Evolutionary conservation across 768 basidiomycete genomes (phyloP), one percentile per base, ranked within the genome.

Genomic region (Boletus subparvulus): DNA sequence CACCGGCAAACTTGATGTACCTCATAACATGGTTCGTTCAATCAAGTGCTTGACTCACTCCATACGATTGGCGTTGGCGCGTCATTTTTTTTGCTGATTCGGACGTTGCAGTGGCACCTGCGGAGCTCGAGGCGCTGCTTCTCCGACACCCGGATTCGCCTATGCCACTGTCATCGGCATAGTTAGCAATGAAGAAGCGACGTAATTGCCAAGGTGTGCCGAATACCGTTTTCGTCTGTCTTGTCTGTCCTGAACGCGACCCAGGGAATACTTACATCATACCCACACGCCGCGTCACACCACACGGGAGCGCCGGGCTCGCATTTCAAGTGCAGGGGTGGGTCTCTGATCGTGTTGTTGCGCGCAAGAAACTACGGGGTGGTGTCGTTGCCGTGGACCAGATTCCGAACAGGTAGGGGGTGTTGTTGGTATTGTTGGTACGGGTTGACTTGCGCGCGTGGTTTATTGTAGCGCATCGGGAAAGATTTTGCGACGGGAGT

Each of bases 131-230:
- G 64, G 81, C 83, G 30, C 74, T 92, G 0, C 79, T 94, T 0
- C 73, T 94, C 16, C 82, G 82, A 6, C 88, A 94, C 63, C 85
- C 87, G 1, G 82, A 87, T 0, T 96, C 17, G 86, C 83, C 3
- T 94, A 97, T 63, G 81, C 79, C 1, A 92, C 86, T 11, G 93
- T 96, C 19, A 87, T 94, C 54, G 91, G 92, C 2, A 73, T 94
- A 1, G 77, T 85, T 5, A 81, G 78, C 59, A 77, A 78, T 6
- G 78, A 79, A 52, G 82, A 92, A 61, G 87, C 85, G 3, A 92
- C 94, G 0, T 94, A 96, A 70, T 76, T 92, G 5, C 94, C 92
- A 2, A 81, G 88, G 84, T 86, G 26, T 2, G 41, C 14, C 19
- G 47, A 19, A 3, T 39, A 32, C 17, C 21, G 12, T 19, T 24